Evolutionary conservation across 495 filamentous ascomycete genomes (phyloP).

Genomic region (Aspergillus sparsus): DNA sequence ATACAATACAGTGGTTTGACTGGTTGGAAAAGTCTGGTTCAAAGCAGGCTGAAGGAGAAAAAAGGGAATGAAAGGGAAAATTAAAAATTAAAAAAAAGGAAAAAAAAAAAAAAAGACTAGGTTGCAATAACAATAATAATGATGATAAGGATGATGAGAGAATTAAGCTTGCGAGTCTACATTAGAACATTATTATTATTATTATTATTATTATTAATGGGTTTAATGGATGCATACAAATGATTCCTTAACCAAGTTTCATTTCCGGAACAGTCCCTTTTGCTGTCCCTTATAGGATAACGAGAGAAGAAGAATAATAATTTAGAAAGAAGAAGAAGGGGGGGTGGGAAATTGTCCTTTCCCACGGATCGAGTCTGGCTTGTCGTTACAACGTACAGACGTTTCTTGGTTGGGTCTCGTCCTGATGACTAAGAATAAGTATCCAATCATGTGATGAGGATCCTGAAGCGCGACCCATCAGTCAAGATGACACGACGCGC

Average conservation of each 20-base stretch:
- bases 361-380: conserved; percentile 24
- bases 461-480: conserved; percentile 18
- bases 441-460: conserved; percentile 2
- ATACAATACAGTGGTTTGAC: conserved; percentile 7
- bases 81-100: neutral
- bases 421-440: conserved; percentile 12
- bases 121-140: neutral
- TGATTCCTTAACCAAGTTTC: neutral
- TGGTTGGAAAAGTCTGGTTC: conserved; percentile 2
- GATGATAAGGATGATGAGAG: neutral
- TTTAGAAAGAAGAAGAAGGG: neutral
- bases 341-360: conserved; percentile 8
- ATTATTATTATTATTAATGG: conserved; percentile 26
- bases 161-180: neutral
- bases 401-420: conserved; percentile 10
- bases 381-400: conserved; percentile 13
- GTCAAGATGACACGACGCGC: conserved; percentile 23
- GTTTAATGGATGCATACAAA: conserved; percentile 11
- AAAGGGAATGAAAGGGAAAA: conserved; percentile 2
- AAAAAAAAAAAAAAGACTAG: neutral
- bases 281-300: conserved; percentile 8
- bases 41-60: conserved; percentile 1
- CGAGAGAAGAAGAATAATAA: conserved; percentile 1
- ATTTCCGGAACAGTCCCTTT: conserved; percentile 23
- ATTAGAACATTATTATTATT: neutral